phyloP scores from a whole-genome alignment of 2,329 filamentous ascomycete genomes.

The Alternaria arbusti region DNA sequence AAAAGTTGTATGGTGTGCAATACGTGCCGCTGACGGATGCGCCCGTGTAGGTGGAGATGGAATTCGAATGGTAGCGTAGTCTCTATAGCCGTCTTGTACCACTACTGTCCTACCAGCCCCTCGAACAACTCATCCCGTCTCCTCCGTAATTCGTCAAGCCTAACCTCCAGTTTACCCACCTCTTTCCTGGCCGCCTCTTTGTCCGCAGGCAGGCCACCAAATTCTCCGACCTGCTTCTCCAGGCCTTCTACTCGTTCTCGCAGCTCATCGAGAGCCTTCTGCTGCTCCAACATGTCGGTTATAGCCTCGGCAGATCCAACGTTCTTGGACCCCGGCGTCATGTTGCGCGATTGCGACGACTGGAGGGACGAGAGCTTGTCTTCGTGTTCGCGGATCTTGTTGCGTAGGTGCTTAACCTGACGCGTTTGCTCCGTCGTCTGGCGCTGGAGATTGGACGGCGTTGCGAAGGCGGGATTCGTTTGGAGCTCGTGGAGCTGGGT shows the following conservation, averaged over 20 bases:
- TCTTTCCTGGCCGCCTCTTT: conserved; percentile 71
- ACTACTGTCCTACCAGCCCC: conserved; percentile 62
- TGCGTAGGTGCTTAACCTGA: conserved; percentile 69
- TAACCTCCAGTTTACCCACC: conserved; percentile 69
- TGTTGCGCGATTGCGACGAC: conserved; percentile 23
- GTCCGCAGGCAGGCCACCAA: conserved; percentile 76
- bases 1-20: conserved; percentile 70
- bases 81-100: conserved; percentile 1
- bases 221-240: conserved; percentile 68
- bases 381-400: conserved; percentile 71
- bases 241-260: conserved; percentile 65
- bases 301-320: conserved; percentile 59
- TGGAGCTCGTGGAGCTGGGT: conserved; percentile 40
- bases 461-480: conserved; percentile 44
- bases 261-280: conserved; percentile 66
- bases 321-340: conserved; percentile 39
- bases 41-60: conserved; percentile 46
- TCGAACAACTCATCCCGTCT: conserved; percentile 79
- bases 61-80: background rate
- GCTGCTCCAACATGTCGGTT: conserved; percentile 64
- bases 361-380: conserved; percentile 49
- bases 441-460: conserved; percentile 65
- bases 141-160: conserved; percentile 67
- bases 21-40: conserved; percentile 82
- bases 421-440: conserved; percentile 78